Evolutionary conservation across 805 yeast genomes (phyloP).

Genomic region (Jamesozyma jinghongensis): DNA sequence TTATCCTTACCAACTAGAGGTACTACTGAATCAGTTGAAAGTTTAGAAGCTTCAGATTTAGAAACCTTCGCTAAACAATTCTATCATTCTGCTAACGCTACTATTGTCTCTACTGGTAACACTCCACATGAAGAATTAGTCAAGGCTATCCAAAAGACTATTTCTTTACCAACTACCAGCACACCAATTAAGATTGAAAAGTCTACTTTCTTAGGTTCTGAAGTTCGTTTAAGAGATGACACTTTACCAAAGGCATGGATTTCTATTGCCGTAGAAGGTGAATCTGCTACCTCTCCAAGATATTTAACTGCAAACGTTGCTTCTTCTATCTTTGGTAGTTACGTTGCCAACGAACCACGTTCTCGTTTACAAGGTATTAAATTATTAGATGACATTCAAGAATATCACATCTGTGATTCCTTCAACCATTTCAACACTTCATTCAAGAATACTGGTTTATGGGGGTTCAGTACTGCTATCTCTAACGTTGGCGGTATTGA

Average conservation of each 20-base stretch:
- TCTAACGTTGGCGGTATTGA: conserved; percentile 53
- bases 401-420: conserved; percentile 63
- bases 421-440: conserved; percentile 64
- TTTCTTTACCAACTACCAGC: conserved; percentile 27
- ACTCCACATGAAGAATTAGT: conserved; percentile 61
- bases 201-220: conserved; percentile 74
- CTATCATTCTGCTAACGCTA: conserved; percentile 54
- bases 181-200: conserved; percentile 36
- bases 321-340: conserved; percentile 50
- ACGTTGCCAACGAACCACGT: conserved; percentile 45
- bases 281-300: conserved; percentile 51
- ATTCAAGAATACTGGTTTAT: conserved; percentile 70
- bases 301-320: conserved; percentile 69
- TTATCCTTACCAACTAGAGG: conserved; percentile 70
- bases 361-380: conserved; percentile 57
- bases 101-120: conserved; percentile 62
- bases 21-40: conserved; percentile 54
- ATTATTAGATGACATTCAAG: conserved; percentile 58
- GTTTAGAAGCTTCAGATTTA: conserved; percentile 52
- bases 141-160: conserved; percentile 47
- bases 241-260: conserved; percentile 74
- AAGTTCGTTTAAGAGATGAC: conserved; percentile 82
- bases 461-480: conserved; percentile 70
- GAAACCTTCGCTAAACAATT: conserved; percentile 45
- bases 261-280: conserved; percentile 68